phyloP scores from a whole-genome alignment of 129 eudicot species.

The Chrysanthemum lavandulifolium region DNA sequence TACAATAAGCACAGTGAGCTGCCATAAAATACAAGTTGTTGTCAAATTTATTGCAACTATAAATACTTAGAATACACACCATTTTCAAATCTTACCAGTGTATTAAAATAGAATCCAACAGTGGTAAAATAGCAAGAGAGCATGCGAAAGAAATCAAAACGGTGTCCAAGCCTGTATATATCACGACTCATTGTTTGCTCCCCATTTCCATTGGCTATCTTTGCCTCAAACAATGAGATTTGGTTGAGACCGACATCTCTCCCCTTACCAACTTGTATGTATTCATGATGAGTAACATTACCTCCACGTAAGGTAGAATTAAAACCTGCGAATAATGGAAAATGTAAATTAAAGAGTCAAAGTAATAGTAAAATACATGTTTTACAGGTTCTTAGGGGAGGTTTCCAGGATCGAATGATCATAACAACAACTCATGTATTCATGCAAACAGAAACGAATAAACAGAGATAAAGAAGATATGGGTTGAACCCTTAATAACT shows the following conservation, averaged over 20 bases:
- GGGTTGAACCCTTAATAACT: no score
- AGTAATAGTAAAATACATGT: not conserved
- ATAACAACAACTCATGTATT: no score
- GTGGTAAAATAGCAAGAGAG: slow-evolving; percentile 87
- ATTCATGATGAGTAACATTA: slow-evolving; percentile 92
- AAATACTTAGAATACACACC: not conserved
- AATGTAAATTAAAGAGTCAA: slow-evolving; percentile 12
- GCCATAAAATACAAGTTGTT: slow-evolving; percentile 30
- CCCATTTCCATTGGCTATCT: slow-evolving; percentile 94
- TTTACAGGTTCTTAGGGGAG: no score
- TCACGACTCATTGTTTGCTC: slow-evolving; percentile 99
- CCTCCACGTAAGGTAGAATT: slow-evolving; percentile 98
- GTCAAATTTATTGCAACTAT: not conserved
- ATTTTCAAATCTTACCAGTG: slow-evolving; percentile 49
- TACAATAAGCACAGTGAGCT: slow-evolving; percentile 82
- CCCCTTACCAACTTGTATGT: slow-evolving; percentile 99
- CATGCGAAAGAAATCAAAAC: slow-evolving; percentile 98
- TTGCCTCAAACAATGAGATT: slow-evolving; percentile 90
- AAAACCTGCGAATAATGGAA: slow-evolving; percentile 50
- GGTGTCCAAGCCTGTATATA: slow-evolving; percentile 90
- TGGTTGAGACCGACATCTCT: slow-evolving; percentile 97
- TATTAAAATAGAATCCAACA: slow-evolving; percentile 84
- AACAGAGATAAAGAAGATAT: no score
- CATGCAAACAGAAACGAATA: no score
- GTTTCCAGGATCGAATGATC: no score